Evolutionary conservation across 2,329 filamentous ascomycete species (phyloP).

Genomic region (Diaporthe ilicicola): DNA sequence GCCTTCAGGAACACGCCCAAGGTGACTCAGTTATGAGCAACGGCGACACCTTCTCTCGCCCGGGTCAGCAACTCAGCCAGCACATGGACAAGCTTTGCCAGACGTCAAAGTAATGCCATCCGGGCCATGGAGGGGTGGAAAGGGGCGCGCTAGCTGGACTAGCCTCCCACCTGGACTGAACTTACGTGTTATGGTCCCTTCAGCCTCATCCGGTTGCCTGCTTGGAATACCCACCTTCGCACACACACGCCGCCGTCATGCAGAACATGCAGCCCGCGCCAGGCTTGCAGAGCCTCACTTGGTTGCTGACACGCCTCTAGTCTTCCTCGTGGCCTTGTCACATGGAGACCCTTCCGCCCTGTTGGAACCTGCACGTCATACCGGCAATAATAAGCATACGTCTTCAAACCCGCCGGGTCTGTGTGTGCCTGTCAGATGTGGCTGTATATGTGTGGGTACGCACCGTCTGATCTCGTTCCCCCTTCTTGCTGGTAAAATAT

Average conservation of each 20-base stretch:
- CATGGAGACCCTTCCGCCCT: neutral
- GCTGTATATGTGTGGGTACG: neutral
- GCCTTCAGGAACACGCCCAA: conserved; percentile 7
- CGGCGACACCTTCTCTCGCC: conserved; percentile 3
- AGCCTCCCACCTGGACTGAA: neutral
- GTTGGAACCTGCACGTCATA: conserved; percentile 22
- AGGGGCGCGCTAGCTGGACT: conserved; percentile 19
- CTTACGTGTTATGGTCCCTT: conserved; percentile 15
- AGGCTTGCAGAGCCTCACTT: conserved; percentile 17
- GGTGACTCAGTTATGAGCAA: neutral
- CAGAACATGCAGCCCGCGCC: conserved; percentile 21
- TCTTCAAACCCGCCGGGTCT: neutral
- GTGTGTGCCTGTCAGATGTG: neutral
- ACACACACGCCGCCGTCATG: conserved; percentile 6
- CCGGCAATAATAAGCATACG: conserved; percentile 22
- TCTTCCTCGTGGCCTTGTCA: conserved; percentile 14
- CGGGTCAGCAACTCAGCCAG: neutral
- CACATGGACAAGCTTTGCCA: conserved; percentile 21
- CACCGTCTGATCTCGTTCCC: conserved; percentile 11
- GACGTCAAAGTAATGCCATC: neutral
- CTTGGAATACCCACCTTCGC: conserved; percentile 8
- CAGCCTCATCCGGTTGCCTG: conserved; percentile 23
- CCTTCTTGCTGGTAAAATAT: neutral
- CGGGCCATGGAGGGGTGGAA: neutral
- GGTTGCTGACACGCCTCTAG: neutral